Conservation (phyloP, 139 green algal species). For the Tetradesmus obliquus region DNA sequence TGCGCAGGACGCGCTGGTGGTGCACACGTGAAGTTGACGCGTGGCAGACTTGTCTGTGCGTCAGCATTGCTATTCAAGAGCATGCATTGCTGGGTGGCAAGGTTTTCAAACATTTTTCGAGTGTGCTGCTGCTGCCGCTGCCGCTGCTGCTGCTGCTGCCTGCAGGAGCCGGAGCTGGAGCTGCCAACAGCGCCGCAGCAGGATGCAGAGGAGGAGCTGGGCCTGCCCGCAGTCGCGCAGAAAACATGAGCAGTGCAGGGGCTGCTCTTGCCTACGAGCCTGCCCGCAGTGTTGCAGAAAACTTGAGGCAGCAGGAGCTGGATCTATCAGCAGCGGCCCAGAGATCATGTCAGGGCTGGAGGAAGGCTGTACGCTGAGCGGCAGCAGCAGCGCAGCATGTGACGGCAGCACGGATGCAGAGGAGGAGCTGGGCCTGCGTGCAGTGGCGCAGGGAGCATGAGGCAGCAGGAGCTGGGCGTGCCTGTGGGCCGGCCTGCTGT, state of each 20-base stretch:
- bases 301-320: too few species aligned
- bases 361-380: too few species aligned
- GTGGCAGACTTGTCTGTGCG: too few species aligned
- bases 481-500: not conserved
- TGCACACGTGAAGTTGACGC: too few species aligned
- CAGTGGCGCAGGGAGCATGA: not conserved
- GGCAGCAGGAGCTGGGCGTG: not conserved
- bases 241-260: constrained; percentile 47
- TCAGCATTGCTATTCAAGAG: too few species aligned
- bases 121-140: too few species aligned
- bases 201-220: constrained; percentile 60
- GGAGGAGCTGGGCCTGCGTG: not conserved
- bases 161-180: constrained; percentile 74
- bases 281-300: constrained; percentile 56
- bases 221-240: constrained; percentile 61
- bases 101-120: too few species aligned
- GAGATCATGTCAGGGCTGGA: too few species aligned
- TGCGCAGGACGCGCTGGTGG: constrained; percentile 95
- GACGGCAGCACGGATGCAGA: not conserved
- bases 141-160: not conserved
- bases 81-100: too few species aligned
- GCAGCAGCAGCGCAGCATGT: not conserved
- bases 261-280: constrained; percentile 44
- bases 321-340: too few species aligned
- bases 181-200: constrained; percentile 60